Conservation (phyloP, 371 early-diverging fungal genomes). For the Mucor saturninus region DNA sequence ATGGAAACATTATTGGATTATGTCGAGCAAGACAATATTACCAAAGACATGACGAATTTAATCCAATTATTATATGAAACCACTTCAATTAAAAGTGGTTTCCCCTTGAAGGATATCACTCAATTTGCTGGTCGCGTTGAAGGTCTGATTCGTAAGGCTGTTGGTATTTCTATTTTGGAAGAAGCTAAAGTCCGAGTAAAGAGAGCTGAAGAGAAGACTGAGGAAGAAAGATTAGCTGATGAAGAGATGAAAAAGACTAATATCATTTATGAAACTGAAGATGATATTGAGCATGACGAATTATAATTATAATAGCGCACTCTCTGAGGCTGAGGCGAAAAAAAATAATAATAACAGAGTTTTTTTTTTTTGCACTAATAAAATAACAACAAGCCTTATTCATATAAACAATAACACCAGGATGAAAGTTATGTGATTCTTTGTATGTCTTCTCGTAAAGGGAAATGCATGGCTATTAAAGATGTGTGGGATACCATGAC, state of each 20-base stretch:
- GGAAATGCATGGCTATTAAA: not conserved
- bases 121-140: conserved; percentile 77
- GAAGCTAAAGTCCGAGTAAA: conserved; percentile 57
- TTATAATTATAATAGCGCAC: conserved; percentile 3
- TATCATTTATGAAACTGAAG: conserved; percentile 27
- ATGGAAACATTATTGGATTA: conserved; percentile 61
- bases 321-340: not conserved
- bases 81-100: conserved; percentile 80
- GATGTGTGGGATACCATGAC: not conserved
- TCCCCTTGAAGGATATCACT: conserved; percentile 61
- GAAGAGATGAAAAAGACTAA: conserved; percentile 36
- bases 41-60: conserved; percentile 61
- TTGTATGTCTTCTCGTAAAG: too few species aligned
- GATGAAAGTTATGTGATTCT: too few species aligned
- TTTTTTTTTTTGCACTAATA: not conserved
- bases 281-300: conserved; percentile 33
- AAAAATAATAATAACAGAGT: conserved; percentile 5
- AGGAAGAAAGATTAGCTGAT: conserved; percentile 42
- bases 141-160: conserved; percentile 63
- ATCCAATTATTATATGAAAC: conserved; percentile 77
- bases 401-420: too few species aligned
- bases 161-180: conserved; percentile 64
- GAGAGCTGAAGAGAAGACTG: conserved; percentile 46
- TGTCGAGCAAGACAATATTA: conserved; percentile 49
- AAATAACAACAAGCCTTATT: not conserved